Percentiles rank a stretch among this genome's conserved stretches.
phyloP scores from a whole-genome alignment of 2,329 filamentous ascomycete species.

The Penicillium sp. region DNA sequence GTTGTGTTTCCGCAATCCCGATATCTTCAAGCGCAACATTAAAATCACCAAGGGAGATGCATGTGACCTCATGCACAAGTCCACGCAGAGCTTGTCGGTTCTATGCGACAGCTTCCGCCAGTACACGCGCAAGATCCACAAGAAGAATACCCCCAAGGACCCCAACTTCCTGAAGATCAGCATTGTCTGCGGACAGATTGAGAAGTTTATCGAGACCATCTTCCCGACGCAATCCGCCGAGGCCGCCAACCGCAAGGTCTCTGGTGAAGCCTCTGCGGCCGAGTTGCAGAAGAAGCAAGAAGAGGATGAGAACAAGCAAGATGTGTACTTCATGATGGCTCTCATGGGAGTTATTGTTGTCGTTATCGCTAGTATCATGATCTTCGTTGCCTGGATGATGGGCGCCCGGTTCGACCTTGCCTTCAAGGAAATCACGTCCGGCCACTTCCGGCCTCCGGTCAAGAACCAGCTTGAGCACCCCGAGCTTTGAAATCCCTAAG shows the following conservation, averaged over 20 bases:
- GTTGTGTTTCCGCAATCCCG: conserved; percentile 84
- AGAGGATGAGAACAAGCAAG: conserved; percentile 52
- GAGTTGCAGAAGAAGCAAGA: conserved; percentile 51
- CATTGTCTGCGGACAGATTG: conserved; percentile 82
- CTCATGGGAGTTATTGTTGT: conserved; percentile 71
- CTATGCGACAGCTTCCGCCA: conserved; percentile 78
- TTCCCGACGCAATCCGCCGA: conserved; percentile 81
- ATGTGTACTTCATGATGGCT: conserved; percentile 62
- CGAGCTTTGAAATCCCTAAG: conserved; percentile 39
- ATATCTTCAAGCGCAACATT: conserved; percentile 79
- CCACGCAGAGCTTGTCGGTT: conserved; percentile 80
- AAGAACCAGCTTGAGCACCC: conserved; percentile 23
- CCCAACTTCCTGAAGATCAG: conserved; percentile 92
- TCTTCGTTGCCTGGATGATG: conserved; percentile 72
- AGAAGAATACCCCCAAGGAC: conserved; percentile 91
- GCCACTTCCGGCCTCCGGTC: conserved; percentile 45
- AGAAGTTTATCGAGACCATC: conserved; percentile 91
- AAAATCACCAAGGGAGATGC: conserved; percentile 97
- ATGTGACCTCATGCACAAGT: conserved; percentile 86
- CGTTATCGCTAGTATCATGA: conserved; percentile 71
- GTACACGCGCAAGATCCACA: conserved; percentile 77
- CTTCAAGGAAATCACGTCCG: conserved; percentile 53
- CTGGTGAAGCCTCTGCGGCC: conserved; percentile 57
- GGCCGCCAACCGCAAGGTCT: conserved; percentile 44
- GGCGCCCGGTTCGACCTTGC: conserved; percentile 80